Base-by-base conservation (phyloP, 2,329 filamentous ascomycete genomes). In the Ophiostoma quercus region DNA sequence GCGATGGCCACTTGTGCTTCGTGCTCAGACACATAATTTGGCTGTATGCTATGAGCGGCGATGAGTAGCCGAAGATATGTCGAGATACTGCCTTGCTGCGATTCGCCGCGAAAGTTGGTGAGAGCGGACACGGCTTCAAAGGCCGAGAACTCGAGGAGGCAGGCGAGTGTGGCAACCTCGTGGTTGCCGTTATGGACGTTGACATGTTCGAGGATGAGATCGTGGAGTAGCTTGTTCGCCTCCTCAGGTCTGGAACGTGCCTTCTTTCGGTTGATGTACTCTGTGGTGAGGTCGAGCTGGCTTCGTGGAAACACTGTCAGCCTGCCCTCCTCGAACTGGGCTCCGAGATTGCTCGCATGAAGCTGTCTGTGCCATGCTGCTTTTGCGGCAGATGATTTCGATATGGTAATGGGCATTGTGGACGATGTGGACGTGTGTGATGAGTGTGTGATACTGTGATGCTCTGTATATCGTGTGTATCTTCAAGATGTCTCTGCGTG, bases 201-300 rank as follows among this genome's bases (percentile, higher is more conserved):
- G 19, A 68, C 51, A 43, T 73, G 71, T 14, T 73, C 72, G 1
- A 29, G 19, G 34, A 76, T 60, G 67, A 76, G 70, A 66, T 73
- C 71, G 69, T 73, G 12, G 41, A 75, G 71, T 60, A 84, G 77
- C 76, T 74, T 43, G 68, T 70, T 54, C 0, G 19, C 14, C 7
- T 65, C 62, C 2, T 65, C 54, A 14, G 62, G 34, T 14, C 39
- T 41, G n/a, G 51, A 19, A 9, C 37, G 32, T 2, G 66, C 25
- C 7, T 47, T 69, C 34, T 70, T 71, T 11, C 65, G 68, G 9
- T 14, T 25, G 19, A 70, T 41, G 54, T 71, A 71, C 5, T 66
- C 68, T 32, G 37, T 66, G 11, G 70, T 72, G 25, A 68, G 29
- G 12, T 65, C 19, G 9, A 65, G 32, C 19, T 65, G 60, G 62